Evolutionary conservation across 78 protist genomes (phyloP), one percentile per base, ranked within the genome.

Genomic region (Cavenderia fasciculata): DNA sequence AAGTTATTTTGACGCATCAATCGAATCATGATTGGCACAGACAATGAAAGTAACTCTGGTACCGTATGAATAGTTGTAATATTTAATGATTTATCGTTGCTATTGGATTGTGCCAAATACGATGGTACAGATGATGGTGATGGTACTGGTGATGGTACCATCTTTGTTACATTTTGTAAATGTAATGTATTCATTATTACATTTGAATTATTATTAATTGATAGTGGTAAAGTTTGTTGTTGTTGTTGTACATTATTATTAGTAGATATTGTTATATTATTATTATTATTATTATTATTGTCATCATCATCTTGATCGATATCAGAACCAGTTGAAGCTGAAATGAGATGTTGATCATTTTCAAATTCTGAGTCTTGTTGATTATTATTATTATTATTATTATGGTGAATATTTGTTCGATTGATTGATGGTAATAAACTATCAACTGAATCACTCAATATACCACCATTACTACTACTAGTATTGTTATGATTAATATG

Each of bases 1-100:
- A 82, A 36, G 44, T 82, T 82, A 16, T 82, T 82, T 43, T 82
- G 90, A 41, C 61, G 72, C 90, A 82, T 82, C 62, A 82, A 56
- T 52, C 90, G 56, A 29, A 68, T 69, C 90, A 82, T 82, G 31
- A 82, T 68, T 16, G 47, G 4, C 8, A 82, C 25, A 27, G 90
- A 78, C 27, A 82, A 36, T 43, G 90, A 82, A 21, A 82, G 61
- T 41, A 82, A 29, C 21, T 82, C 90, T n/a, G 90, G 78, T n/a
- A 82, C 68, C 2, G 78, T 69, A 54, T 82, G 72, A n/a, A 82
- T 82, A 4, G 90, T 82, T 23, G 52, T n/a, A n/a, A 66, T 54
- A n/a, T 68, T 74, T 19, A 82, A 43, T 54, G 90, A 82, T 44
- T 68, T 82, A 40, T 82, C 90, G 40, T 59, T 43, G 41, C 41